Evolutionary conservation across 331 rosid genomes (phyloP).

Genomic region (Pyrus hybrid): DNA sequence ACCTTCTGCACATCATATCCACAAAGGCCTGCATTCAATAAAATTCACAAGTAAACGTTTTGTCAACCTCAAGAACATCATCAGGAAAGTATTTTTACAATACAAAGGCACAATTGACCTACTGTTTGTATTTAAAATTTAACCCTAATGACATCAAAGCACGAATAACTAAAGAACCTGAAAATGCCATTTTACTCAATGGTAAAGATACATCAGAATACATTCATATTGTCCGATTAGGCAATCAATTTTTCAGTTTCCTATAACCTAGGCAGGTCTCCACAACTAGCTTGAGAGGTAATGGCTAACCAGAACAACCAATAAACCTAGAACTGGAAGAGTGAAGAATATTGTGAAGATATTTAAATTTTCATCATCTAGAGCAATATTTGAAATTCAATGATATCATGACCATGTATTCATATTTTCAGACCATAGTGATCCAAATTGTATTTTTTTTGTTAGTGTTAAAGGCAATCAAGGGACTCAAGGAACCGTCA

Average conservation of each 20-base stretch:
- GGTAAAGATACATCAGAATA: background rate
- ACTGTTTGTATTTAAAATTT: background rate
- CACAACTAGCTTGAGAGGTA: background rate
- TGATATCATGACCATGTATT: background rate
- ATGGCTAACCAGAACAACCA: background rate
- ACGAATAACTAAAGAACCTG: background rate
- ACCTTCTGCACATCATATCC: conserved; percentile 36
- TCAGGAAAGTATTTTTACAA: background rate
- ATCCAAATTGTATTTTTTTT: background rate
- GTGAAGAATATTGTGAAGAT: background rate
- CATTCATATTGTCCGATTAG: background rate
- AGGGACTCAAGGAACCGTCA: background rate
- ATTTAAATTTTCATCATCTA: background rate
- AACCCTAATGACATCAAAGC: background rate
- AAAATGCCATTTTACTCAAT: background rate
- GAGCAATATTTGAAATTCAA: background rate
- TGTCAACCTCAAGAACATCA: conserved; percentile 2
- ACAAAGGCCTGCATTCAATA: conserved; percentile 28
- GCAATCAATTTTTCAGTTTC: background rate
- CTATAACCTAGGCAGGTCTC: background rate
- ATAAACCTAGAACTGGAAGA: background rate
- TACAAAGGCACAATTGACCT: background rate
- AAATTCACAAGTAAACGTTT: background rate
- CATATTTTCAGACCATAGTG: background rate
- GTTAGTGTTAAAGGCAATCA: background rate